Percentiles rank a stretch among this genome's conserved stretches.
Evolutionary conservation across 208 protist genomes (phyloP).

Genomic region (Angomonas deanei): DNA sequence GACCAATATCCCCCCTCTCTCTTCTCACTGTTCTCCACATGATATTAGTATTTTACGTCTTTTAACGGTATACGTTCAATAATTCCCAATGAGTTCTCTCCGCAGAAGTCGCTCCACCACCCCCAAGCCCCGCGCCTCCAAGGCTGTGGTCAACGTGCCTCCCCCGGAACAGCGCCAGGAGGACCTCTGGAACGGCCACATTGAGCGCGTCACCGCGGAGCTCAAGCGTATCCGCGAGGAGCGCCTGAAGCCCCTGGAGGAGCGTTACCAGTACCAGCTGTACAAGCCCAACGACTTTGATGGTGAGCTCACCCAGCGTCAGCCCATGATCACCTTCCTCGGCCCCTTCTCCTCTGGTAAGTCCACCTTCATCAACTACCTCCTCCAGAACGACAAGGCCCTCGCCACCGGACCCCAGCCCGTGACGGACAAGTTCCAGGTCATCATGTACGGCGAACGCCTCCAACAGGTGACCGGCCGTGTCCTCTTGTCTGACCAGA

Average conservation of each 20-base stretch:
- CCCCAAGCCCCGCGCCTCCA: not conserved
- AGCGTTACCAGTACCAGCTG: slow-evolving; percentile 56
- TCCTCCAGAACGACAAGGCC: slow-evolving; percentile 70
- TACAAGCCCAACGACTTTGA: slow-evolving; percentile 61
- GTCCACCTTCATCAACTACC: slow-evolving; percentile 93
- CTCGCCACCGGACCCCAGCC: slow-evolving; percentile 93
- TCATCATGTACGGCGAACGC: slow-evolving; percentile 89
- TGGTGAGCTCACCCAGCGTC: slow-evolving; percentile 66
- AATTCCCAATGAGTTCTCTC: not conserved
- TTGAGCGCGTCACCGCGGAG: slow-evolving; percentile 42
- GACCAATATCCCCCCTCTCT: not conserved
- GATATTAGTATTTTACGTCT: not conserved
- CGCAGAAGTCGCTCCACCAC: not conserved
- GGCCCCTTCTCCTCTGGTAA: slow-evolving; percentile 89
- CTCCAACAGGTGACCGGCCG: slow-evolving; percentile 81
- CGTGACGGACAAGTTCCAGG: slow-evolving; percentile 93
- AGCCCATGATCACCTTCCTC: slow-evolving; percentile 82
- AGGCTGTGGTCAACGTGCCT: not conserved
- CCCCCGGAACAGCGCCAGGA: slow-evolving; percentile 13
- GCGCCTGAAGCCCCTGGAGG: slow-evolving; percentile 58
- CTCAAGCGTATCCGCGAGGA: slow-evolving; percentile 52
- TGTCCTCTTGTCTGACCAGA: slow-evolving; percentile 75
- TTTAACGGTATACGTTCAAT: not conserved
- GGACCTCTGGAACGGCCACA: slow-evolving; percentile 62
- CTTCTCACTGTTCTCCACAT: not conserved